These are phyloP conservation scores for Solanum lycopersicoides DNA, from an alignment of 257 asterid species.

Conservation along the genomic window DNA sequence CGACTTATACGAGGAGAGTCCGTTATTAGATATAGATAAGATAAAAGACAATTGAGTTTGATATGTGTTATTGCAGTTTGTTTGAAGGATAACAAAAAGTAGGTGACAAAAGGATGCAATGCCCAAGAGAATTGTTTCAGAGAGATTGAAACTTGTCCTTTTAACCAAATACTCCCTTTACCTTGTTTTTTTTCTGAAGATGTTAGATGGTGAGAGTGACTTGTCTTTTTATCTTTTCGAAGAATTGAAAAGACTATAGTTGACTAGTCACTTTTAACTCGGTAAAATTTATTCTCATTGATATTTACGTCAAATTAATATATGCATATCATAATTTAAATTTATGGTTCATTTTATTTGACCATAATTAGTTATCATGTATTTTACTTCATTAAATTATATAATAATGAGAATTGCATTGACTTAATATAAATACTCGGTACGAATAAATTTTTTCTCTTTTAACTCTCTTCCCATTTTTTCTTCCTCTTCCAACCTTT, in stretches of 20 bases:
- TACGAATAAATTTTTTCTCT: neutral
- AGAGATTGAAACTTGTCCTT: neutral
- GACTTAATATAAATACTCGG: fast-evolving
- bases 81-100: neutral
- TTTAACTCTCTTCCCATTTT: neutral
- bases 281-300: no score
- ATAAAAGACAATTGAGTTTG: neutral
- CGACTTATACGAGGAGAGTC: fast-evolving
- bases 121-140: neutral
- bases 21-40: no score
- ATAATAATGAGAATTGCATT: no score
- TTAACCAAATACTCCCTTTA: no score
- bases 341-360: no score
- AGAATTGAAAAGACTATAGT: neutral
- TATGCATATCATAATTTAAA: no score
- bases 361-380: no score
- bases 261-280: neutral
- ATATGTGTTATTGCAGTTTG: neutral
- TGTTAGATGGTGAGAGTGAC: neutral
- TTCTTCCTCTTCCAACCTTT: neutral
- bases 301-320: no score
- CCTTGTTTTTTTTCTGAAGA: no score
- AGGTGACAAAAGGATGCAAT: neutral
- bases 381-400: no score
- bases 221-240: neutral